Base-by-base conservation (phyloP, 768 basidiomycete genomes). In the Boletus pseudopeckii region DNA sequence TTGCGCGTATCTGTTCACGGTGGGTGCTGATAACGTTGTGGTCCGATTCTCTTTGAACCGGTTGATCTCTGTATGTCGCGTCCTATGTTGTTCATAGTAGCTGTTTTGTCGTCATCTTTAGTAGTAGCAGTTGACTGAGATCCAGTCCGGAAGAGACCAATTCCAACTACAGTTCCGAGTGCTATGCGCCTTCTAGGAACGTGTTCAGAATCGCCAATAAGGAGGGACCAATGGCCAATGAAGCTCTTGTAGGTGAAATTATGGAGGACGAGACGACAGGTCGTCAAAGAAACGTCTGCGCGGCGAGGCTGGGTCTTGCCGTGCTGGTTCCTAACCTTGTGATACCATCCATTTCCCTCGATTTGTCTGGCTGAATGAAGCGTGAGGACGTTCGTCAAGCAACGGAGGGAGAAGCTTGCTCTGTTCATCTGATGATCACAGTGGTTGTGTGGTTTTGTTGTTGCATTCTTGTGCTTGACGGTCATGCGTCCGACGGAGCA, bases 371-470 rank as follows among this genome's bases (percentile, higher is more conserved):
- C 1, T 80, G 90, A 26, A 97, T 98, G 93, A 97, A 98, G 74
- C 87, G 95, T 10, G 70, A 87, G 58, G 96, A 98, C 83, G 88
- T 28, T 28, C 28, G 28, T 22, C 93, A 97, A 70, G 96, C 96
- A n/a, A 1, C 98, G 96, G 96, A 77, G 95, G 54, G 96, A 98
- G 73, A 98, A 98, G 72, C 77, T 97, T 1, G 90, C 92, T 4
- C 81, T 97, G 95, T 83, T 96, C 66, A 77, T n/a, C n/a, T n/a
- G n/a, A n/a, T n/a, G n/a, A n/a, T 90, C 33, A 26, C 24, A 1
- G 93, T 58, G 87, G 71, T 18, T 84, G 83, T 60, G 93, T 58
- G 87, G 71, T 18, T 84, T 83, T 60, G 88, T 99, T 64, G 94
- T 98, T 64, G 92, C 90, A 14, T 71, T 94, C 8, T 28, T 28